phyloP scores from a whole-genome alignment of 345 rosid genomes.

The Populus alba region DNA sequence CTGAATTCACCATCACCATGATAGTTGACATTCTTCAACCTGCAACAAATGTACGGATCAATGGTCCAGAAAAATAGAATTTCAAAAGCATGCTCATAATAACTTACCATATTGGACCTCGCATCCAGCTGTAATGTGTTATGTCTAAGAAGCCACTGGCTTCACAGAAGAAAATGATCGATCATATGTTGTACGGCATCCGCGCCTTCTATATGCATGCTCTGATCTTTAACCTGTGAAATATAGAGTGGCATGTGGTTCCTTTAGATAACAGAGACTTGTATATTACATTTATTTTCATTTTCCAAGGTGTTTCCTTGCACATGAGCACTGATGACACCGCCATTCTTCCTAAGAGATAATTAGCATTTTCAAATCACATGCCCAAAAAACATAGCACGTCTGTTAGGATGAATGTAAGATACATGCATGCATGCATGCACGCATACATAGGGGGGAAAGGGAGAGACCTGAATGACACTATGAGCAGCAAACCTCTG shows the following conservation, averaged over 20 bases:
- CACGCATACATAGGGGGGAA: not conserved
- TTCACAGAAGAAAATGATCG: conserved; percentile 64
- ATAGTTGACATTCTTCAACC: conserved; percentile 14
- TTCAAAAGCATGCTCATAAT: not conserved
- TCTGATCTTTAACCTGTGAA: conserved; percentile 72
- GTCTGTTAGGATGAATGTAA: not conserved
- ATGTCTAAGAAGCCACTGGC: not conserved
- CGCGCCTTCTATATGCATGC: conserved; percentile 75
- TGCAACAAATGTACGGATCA: not conserved
- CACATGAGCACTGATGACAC: not conserved
- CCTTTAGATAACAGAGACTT: not conserved
- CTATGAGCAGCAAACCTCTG: conserved; percentile 92
- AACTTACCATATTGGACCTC: conserved; percentile 5
- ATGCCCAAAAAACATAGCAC: not conserved
- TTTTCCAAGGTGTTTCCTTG: not conserved
- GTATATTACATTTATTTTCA: not conserved
- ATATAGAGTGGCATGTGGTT: not conserved
- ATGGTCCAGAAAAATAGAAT: not conserved
- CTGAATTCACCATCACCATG: not conserved
- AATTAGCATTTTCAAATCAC: not conserved
- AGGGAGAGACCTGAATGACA: conserved; percentile 72
- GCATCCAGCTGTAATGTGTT: not conserved
- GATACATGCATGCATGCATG: not conserved
- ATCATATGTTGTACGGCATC: conserved; percentile 86
- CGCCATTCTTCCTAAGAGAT: not conserved